Evolutionary conservation across 192 early-diverging fungal species (phyloP).

Genomic region (Irineochytrium annulatum): DNA sequence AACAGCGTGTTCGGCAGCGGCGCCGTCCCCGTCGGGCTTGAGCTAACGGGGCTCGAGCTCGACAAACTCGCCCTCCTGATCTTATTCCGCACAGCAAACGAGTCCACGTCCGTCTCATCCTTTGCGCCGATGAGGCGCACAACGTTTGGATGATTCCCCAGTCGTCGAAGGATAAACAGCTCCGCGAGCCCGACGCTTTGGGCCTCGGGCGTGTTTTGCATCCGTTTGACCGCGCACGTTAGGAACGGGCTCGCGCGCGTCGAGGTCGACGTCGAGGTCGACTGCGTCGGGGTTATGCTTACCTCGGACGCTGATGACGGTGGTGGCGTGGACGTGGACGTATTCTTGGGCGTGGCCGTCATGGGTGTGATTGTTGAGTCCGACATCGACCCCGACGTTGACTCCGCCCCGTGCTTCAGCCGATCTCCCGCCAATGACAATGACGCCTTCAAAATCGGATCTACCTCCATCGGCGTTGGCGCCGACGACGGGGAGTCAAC

Average conservation of each 20-base stretch:
- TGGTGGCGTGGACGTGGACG: too few relatives aligned
- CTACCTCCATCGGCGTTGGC: not conserved
- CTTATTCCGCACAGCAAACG: not conserved
- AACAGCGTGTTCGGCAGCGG: not conserved
- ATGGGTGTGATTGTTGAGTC: too few relatives aligned
- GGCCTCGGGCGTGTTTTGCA: constrained; percentile 39
- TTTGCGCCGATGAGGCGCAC: constrained; percentile 46
- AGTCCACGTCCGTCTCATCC: constrained; percentile 33
- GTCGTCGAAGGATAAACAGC: constrained; percentile 26
- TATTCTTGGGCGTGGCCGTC: too few relatives aligned
- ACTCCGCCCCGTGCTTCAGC: too few relatives aligned
- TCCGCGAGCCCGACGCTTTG: constrained; percentile 37
- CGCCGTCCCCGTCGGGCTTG: not conserved
- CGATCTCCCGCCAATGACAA: too few relatives aligned
- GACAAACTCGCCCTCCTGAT: not conserved
- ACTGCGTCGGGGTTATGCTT: not conserved
- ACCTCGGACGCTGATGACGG: too few relatives aligned
- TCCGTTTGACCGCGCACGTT: constrained; percentile 49
- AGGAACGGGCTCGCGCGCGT: constrained; percentile 9
- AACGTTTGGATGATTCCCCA: constrained; percentile 36
- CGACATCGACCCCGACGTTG: too few relatives aligned
- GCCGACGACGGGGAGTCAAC: not conserved
- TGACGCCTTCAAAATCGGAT: too few relatives aligned
- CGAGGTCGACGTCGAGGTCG: not conserved
- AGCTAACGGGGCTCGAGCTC: not conserved